Base-by-base conservation (phyloP, 2,329 filamentous ascomycete genomes). In the Pseudogymnoascus sp. region DNA sequence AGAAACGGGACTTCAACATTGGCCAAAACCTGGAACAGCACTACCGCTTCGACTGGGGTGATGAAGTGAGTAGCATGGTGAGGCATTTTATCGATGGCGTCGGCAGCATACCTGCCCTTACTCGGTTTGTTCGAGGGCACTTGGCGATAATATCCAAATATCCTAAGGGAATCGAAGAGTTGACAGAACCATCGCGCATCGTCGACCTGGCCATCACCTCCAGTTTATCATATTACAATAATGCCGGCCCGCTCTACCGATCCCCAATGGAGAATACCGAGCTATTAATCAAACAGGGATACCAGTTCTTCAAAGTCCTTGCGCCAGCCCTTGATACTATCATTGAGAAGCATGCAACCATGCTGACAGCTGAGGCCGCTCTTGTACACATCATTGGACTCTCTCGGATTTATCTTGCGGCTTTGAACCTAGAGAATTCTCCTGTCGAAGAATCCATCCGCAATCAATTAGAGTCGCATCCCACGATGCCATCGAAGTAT, bases 321-420 rank as follows among this genome's bases (percentile, higher is more conserved):
- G 78, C 80, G 1, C 67, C 68, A 5, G 76, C 76, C 4, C 68
- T 86, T 14, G 74, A 75, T 3, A 66, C 67, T 3, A 76, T 81
- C 62, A 78, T 86, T 45, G 82, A 85, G 31, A 86, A 83, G 67
- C 79, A 80, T 62, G 77, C 82, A 43, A 84, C 81, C 8, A 76
- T 76, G 59, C 73, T 87, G 16, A 75, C 74, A 12, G 72, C 73
- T 12, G 81, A 85, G 2, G 76, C 74, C 29, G 76, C 79, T 0
- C 67, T 77, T 11, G 52, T 60, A n/a, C 65, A 72, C 60, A 72
- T 84, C 16, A 66, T 67, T 1, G 72, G 74, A 12, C 72, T 85
- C 23, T 73, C 77, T 6, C 74, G 77, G 4, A 76, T 84, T 7
- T 71, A 82, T 19, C 77, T 73, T 38, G 61, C 71, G 7, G 74